phyloP scores from a whole-genome alignment of 805 yeast species.

The Ogataea henricii region DNA sequence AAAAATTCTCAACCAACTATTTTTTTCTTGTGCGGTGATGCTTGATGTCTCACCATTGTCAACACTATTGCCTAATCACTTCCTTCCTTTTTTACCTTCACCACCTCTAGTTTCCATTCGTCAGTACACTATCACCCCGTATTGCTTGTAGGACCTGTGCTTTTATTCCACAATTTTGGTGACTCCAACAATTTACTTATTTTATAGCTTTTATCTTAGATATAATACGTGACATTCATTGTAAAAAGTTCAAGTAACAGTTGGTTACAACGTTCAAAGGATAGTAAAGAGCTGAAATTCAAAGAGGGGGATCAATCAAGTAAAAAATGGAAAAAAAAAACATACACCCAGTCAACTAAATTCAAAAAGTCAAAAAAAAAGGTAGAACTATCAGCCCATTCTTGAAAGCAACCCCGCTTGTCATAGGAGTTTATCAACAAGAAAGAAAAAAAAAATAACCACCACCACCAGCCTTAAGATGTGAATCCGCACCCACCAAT shows the following conservation, averaged over 20 bases:
- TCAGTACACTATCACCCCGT: neutral
- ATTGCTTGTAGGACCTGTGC: neutral
- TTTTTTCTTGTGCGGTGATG: neutral
- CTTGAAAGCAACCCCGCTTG: constrained; percentile 16
- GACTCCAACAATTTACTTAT: neutral
- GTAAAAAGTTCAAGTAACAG: neutral
- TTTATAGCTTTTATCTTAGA: constrained; percentile 1
- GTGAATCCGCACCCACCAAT: no score
- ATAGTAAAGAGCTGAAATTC: constrained; percentile 5
- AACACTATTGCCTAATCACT: neutral
- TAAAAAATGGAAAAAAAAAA: neutral
- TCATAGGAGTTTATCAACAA: neutral
- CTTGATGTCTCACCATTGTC: neutral
- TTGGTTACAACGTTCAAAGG: neutral
- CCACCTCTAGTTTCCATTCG: neutral
- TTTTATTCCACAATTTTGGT: neutral
- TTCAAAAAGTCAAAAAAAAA: neutral
- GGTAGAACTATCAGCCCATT: constrained; percentile 14
- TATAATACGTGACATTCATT: constrained; percentile 1
- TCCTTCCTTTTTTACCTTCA: neutral
- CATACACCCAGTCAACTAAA: neutral
- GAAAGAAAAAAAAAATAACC: neutral
- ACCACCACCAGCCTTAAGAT: constrained; percentile 6
- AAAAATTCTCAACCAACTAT: no score
- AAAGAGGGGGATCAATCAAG: neutral